phyloP scores from a whole-genome alignment of 768 basidiomycete genomes.

The Exsudoporus frostii region DNA sequence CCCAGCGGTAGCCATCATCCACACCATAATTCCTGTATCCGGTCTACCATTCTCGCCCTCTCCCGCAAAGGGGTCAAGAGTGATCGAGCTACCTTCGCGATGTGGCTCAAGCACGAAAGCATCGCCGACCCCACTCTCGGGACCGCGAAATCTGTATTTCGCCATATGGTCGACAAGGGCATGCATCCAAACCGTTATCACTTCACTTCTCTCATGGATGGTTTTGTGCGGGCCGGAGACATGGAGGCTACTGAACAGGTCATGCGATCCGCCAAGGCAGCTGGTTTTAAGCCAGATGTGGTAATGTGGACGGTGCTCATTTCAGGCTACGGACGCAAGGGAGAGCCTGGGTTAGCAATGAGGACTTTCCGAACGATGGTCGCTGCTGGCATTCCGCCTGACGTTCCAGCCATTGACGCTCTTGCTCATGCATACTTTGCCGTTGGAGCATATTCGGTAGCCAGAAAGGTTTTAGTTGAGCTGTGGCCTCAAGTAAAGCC shows the following conservation, averaged over 20 bases:
- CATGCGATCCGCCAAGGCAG: conserved; percentile 48
- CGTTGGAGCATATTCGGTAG: conserved; percentile 47
- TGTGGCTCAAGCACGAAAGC: conserved; percentile 64
- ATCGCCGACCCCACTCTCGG: conserved; percentile 49
- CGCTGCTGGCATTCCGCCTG: conserved; percentile 57
- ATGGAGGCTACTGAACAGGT: conserved; percentile 51
- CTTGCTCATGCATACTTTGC: conserved; percentile 65
- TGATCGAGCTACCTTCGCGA: conserved; percentile 54
- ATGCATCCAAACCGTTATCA: conserved; percentile 72
- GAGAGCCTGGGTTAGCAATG: conserved; percentile 51
- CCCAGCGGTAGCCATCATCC: conserved; percentile 44
- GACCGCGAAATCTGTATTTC: conserved; percentile 52
- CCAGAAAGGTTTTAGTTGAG: conserved; percentile 51
- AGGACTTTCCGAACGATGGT: conserved; percentile 63
- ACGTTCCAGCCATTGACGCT: conserved; percentile 69
- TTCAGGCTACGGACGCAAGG: conserved; percentile 61
- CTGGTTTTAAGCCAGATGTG: conserved; percentile 54
- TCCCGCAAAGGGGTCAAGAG: conserved; percentile 45
- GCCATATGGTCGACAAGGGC: conserved; percentile 60
- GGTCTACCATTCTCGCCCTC: conserved; percentile 47
- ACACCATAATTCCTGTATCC: conserved; percentile 32
- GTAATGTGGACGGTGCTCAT: conserved; percentile 80
- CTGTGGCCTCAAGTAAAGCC: conserved; percentile 66
- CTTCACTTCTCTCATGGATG: conserved; percentile 72
- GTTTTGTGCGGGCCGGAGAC: conserved; percentile 61